Base-by-base conservation (phyloP, 2,329 filamentous ascomycete genomes). In the Hysterium pulicare region DNA sequence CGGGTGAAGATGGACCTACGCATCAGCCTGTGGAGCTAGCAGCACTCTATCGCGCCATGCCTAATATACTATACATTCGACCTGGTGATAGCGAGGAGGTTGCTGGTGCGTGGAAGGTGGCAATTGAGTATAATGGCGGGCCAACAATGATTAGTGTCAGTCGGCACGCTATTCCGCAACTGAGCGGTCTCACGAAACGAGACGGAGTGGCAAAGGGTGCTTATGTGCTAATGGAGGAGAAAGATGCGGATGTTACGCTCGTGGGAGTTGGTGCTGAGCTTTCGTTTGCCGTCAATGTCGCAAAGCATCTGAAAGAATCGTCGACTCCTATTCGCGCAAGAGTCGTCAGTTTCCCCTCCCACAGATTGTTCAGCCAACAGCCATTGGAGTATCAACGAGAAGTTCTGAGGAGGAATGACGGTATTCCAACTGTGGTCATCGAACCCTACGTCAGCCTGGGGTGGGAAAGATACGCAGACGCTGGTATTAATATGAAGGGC, bases 401-500 rank as follows among this genome's bases (percentile, higher is more conserved):
- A 2, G 70, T 74, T 1, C 62, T 82, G 34, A 62, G 61, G 34
- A 64, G 68, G 21, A 64, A 69, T 50, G 50, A 45, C 1, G 67
- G 68, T 33, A 65, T 71, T 2, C 75, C 76, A 0, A 62, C 70
- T 1, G 75, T 84, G 13, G 75, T 82, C 4, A 77, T 84, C 33
- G 81, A 84, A 59, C 76, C 79, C 1, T 82, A 79, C 54, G 71
- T 74, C 1, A 68, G 72, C 1, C 75, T 76, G 44, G 77, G 78
- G 0, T 82, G 79, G 78, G 79, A 82, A 62, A 60, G 78, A 15
- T 82, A 81, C 51, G 78, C 78, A 0, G 74, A 81, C 55, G 79
- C 78, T 1, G 76, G 73, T 1, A 70, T 70, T 45, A 75, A 69
- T 35, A 75, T 82, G 71, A 68, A 69, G 33, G 64, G 67, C 0